Percentiles rank a stretch among this genome's conserved stretches.
Conservation (phyloP, 1,284 basidiomycete genomes). For the Pseudozyma tsukubaensis region DNA sequence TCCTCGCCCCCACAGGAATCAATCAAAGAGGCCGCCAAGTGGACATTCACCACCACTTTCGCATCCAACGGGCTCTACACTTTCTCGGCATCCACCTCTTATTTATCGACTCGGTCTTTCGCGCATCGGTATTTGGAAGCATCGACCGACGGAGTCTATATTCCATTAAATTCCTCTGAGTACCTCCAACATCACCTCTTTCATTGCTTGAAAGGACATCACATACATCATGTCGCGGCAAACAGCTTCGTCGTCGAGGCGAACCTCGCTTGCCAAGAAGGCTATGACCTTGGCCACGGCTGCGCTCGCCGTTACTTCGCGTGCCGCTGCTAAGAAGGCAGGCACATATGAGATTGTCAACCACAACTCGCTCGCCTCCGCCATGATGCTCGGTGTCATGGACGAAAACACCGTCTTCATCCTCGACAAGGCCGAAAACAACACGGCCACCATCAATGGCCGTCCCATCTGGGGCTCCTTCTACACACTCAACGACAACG, state of each 20-base stretch:
- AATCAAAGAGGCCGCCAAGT: too few species aligned
- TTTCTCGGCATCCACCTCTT: too few species aligned
- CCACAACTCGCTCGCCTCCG: conserved; percentile 62
- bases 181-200: background rate
- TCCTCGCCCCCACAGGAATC: too few species aligned
- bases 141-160: too few species aligned
- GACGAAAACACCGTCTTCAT: conserved; percentile 68
- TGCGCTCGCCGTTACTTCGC: conserved; percentile 36
- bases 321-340: conserved; percentile 34
- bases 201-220: background rate
- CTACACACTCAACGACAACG: conserved; percentile 57
- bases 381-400: conserved; percentile 68
- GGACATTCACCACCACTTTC: too few species aligned
- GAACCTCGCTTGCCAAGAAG: conserved; percentile 31
- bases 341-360: conserved; percentile 62
- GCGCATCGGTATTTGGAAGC: too few species aligned
- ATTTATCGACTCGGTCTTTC: too few species aligned
- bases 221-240: conserved; percentile 22
- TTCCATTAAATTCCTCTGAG: background rate
- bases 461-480: conserved; percentile 64
- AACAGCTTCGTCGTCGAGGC: conserved; percentile 28
- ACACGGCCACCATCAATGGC: conserved; percentile 52
- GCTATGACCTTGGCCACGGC: conserved; percentile 27
- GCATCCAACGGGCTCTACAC: too few species aligned
- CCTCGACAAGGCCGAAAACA: conserved; percentile 70